Percentiles rank a stretch among this genome's conserved stretches.
These are phyloP conservation scores for Cladophialophora chaetospira DNA, from an alignment of 2,329 filamentous ascomycete species.

Conservation along the genomic window DNA sequence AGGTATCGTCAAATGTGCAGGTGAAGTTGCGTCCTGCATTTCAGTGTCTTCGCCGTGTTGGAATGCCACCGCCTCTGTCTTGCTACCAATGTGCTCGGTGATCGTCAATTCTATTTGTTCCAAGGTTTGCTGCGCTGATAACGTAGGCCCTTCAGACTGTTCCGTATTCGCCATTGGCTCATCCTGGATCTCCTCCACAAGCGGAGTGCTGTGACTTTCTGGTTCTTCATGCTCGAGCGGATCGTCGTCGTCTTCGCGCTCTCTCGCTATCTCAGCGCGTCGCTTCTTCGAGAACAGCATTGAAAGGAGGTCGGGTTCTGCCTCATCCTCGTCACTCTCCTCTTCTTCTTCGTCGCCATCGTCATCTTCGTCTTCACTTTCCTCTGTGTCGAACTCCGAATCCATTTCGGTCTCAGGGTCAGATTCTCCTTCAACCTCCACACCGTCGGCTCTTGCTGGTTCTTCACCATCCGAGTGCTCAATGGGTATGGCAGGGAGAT, in stretches of 20 bases:
- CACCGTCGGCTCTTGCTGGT: not conserved
- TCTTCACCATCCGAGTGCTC: not conserved
- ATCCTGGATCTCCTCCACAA: conserved; percentile 30
- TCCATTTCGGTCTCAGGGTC: conserved; percentile 47
- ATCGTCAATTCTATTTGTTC: not conserved
- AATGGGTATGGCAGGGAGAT: conserved; percentile 36
- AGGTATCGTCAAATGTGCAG: not conserved
- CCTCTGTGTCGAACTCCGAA: conserved; percentile 50
- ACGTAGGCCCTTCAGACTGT: conserved; percentile 32
- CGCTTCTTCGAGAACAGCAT: conserved; percentile 50
- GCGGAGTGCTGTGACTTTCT: conserved; percentile 17
- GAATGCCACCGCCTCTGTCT: not conserved
- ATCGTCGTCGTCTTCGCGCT: conserved; percentile 34
- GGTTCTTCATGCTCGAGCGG: conserved; percentile 37
- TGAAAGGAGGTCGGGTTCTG: conserved; percentile 43
- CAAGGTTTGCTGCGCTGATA: conserved; percentile 30
- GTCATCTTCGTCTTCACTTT: conserved; percentile 47
- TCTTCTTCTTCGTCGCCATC: conserved; percentile 40
- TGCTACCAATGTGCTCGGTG: not conserved
- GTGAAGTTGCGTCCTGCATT: conserved; percentile 11
- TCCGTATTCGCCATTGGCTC: conserved; percentile 35
- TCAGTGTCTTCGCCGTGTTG: not conserved
- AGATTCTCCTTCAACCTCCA: conserved; percentile 34
- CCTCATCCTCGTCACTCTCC: conserved; percentile 49
- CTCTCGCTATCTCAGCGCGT: conserved; percentile 30